Conservation (phyloP, 2,329 filamentous ascomycete species). For the Helotiales sp. region DNA sequence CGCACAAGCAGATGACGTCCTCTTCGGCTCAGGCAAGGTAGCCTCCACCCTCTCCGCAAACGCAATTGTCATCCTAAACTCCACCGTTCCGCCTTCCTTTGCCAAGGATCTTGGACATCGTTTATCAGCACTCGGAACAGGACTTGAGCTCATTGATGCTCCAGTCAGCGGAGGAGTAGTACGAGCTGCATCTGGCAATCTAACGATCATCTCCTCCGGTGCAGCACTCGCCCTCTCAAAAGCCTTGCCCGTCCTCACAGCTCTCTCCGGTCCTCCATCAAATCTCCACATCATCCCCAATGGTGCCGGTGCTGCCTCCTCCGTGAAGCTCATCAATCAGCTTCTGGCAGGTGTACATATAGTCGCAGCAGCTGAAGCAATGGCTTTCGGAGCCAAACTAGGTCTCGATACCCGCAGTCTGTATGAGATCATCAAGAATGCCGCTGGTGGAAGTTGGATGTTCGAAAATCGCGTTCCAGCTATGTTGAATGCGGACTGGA, state of each 20-base stretch:
- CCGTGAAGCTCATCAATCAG: conserved; percentile 68
- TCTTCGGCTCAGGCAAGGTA: conserved; percentile 62
- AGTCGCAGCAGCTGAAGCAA: conserved; percentile 58
- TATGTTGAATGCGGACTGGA: conserved; percentile 45
- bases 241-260: conserved; percentile 62
- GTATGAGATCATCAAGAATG: conserved; percentile 51
- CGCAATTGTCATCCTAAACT: conserved; percentile 67
- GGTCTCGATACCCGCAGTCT: conserved; percentile 56
- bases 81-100: conserved; percentile 71
- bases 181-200: conserved; percentile 69
- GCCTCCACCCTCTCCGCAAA: conserved; percentile 56
- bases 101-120: conserved; percentile 63
- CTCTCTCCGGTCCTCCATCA: conserved; percentile 54
- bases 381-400: conserved; percentile 58
- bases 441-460: conserved; percentile 46
- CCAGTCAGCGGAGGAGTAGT: conserved; percentile 73
- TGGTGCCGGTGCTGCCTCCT: conserved; percentile 61
- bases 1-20: conserved; percentile 66
- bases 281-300: conserved; percentile 67
- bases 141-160: conserved; percentile 70
- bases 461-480: conserved; percentile 46
- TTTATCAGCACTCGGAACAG: conserved; percentile 59
- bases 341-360: conserved; percentile 63
- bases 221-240: conserved; percentile 60
- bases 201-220: conserved; percentile 76